phyloP scores from a whole-genome alignment of 148 eudicot genomes.

The Euryodendron excelsum region DNA sequence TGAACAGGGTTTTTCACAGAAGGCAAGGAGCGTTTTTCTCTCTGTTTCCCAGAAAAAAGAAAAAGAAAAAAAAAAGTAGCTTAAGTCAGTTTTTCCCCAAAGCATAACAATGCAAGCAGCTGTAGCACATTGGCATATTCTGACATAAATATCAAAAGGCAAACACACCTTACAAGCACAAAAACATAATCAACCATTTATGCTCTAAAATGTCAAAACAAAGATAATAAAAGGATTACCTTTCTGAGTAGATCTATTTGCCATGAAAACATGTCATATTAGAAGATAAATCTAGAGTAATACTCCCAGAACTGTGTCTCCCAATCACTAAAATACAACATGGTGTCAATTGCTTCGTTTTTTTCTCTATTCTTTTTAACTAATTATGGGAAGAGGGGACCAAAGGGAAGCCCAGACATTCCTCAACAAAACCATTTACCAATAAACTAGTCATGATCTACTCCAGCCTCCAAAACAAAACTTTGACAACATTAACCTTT shows the following conservation, averaged over 20 bases:
- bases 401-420: too few relatives aligned
- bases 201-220: not conserved
- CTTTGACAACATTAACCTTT: too few relatives aligned
- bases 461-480: too few relatives aligned
- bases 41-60: conserved; percentile 34
- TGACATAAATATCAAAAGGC: not conserved
- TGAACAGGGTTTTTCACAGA: conserved; percentile 31
- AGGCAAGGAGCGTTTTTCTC: conserved; percentile 23
- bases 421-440: too few relatives aligned
- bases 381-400: not conserved
- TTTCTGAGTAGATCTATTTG: not conserved
- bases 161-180: not conserved
- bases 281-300: not conserved
- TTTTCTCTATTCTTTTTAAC: too few relatives aligned
- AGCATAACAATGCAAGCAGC: conserved; percentile 1
- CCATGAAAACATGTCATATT: not conserved
- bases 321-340: not conserved
- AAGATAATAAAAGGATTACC: not conserved
- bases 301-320: not conserved
- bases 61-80: conserved; percentile 8
- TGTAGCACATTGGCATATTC: not conserved
- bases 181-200: not conserved
- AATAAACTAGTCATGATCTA: too few relatives aligned
- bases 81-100: conserved; percentile 3
- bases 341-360: not conserved